Conservation (phyloP, 177 flowering plant species). For the Vitis hybrid region DNA sequence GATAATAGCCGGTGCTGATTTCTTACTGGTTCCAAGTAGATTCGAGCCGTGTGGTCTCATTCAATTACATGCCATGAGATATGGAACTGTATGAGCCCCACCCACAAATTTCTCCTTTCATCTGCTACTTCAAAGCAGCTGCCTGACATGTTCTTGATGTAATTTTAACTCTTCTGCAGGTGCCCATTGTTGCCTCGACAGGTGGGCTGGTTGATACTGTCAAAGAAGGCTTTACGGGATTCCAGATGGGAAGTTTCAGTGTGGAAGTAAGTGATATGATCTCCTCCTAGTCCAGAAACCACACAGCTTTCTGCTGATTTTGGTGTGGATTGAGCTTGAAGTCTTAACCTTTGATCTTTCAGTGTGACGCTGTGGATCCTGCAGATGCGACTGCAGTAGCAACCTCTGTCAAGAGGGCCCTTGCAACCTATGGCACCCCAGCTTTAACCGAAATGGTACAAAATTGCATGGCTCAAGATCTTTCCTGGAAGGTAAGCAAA, state of each 20-base stretch:
- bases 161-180: slow-evolving; percentile 31
- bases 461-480: slow-evolving; percentile 92
- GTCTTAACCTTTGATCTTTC: background rate
- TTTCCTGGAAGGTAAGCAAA: slow-evolving; percentile 89
- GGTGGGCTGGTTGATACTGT: slow-evolving; percentile 97
- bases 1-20: slow-evolving; percentile 80
- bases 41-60: slow-evolving; percentile 99
- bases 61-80: slow-evolving; percentile 88
- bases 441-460: slow-evolving; percentile 69
- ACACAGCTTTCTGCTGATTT: background rate
- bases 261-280: slow-evolving; percentile 60
- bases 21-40: slow-evolving; percentile 71
- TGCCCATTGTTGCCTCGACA: slow-evolving; percentile 76
- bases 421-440: slow-evolving; percentile 54
- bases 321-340: background rate
- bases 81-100: slow-evolving; percentile 68
- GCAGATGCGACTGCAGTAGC: slow-evolving; percentile 63
- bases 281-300: too few relatives aligned
- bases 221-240: slow-evolving; percentile 90
- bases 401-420: slow-evolving; percentile 54
- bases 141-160: too few relatives aligned
- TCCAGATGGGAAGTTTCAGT: slow-evolving; percentile 87
- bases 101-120: background rate
- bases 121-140: background rate
- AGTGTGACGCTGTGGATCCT: slow-evolving; percentile 79